phyloP scores from a whole-genome alignment of 1,139 yeast species.

The Kurtzmaniella natalensis region DNA sequence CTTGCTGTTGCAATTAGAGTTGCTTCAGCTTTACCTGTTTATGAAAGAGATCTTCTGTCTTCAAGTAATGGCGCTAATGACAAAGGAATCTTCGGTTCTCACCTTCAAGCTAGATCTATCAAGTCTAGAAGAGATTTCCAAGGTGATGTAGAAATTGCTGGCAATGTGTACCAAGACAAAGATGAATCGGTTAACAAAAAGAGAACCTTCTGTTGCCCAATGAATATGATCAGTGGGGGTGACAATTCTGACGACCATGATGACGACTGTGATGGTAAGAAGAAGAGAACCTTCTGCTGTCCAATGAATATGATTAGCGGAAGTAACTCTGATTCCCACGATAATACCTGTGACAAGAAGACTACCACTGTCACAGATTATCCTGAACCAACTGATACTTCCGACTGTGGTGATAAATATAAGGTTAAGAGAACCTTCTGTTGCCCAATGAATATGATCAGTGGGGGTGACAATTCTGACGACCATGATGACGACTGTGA shows the following conservation, averaged over 20 bases:
- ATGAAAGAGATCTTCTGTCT: background rate
- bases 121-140: background rate
- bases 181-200: background rate
- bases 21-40: slow-evolving; percentile 1
- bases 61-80: no score
- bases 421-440: slow-evolving; percentile 1
- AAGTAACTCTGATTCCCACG: background rate
- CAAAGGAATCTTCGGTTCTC: background rate
- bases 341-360: background rate
- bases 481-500: background rate
- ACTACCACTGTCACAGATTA: background rate
- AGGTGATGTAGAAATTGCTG: slow-evolving; percentile 2
- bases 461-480: background rate
- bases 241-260: background rate
- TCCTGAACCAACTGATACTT: slow-evolving; percentile 1
- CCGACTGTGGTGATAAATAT: slow-evolving; percentile 5
- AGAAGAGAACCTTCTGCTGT: slow-evolving; percentile 4
- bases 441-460: slow-evolving; percentile 2
- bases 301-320: slow-evolving; percentile 1
- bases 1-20: background rate
- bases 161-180: slow-evolving; percentile 1
- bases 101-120: background rate
- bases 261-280: slow-evolving; percentile 1
- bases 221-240: slow-evolving; percentile 2
- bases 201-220: slow-evolving; percentile 3